Percentiles rank a stretch among this genome's conserved stretches.
Evolutionary conservation across 208 protist species (phyloP).

Genomic region (Acanthamoeba divionensis): DNA sequence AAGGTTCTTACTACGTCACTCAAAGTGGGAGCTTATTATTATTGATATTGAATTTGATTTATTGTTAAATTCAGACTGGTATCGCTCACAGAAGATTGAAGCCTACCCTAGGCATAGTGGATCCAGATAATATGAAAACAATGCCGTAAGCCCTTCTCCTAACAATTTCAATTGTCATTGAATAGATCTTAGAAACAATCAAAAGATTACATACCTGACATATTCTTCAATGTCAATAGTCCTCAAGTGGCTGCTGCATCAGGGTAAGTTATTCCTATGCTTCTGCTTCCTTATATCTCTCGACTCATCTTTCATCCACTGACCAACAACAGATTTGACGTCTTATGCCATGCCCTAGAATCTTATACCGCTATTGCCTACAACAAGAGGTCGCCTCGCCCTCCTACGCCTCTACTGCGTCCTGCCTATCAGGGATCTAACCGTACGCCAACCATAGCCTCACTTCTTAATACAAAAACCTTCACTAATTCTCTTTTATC

Average conservation of each 20-base stretch:
- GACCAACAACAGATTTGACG: constrained; percentile 53
- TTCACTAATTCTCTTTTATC: not conserved
- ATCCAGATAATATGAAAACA: constrained; percentile 53
- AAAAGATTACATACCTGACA: not conserved
- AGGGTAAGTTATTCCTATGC: not conserved
- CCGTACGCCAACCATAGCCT: not conserved
- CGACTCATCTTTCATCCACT: constrained; percentile 27
- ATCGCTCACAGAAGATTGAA: constrained; percentile 61
- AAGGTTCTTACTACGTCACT: no score
- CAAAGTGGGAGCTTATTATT: no score
- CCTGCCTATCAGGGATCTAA: constrained; percentile 67
- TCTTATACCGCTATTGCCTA: constrained; percentile 68
- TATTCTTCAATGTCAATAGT: not conserved
- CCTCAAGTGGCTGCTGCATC: constrained; percentile 27
- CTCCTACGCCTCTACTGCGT: constrained; percentile 9
- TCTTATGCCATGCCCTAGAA: constrained; percentile 69
- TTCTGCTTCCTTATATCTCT: not conserved
- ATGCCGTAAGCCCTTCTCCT: not conserved
- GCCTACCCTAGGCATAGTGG: constrained; percentile 60
- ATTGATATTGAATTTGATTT: no score
- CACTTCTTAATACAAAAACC: not conserved
- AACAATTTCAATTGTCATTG: not conserved
- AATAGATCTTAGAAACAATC: not conserved
- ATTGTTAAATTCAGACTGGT: no score
- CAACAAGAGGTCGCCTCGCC: constrained; percentile 53